phyloP scores from a whole-genome alignment of 2,329 filamentous ascomycete genomes.

The Pseudogymnoascus sp. region DNA sequence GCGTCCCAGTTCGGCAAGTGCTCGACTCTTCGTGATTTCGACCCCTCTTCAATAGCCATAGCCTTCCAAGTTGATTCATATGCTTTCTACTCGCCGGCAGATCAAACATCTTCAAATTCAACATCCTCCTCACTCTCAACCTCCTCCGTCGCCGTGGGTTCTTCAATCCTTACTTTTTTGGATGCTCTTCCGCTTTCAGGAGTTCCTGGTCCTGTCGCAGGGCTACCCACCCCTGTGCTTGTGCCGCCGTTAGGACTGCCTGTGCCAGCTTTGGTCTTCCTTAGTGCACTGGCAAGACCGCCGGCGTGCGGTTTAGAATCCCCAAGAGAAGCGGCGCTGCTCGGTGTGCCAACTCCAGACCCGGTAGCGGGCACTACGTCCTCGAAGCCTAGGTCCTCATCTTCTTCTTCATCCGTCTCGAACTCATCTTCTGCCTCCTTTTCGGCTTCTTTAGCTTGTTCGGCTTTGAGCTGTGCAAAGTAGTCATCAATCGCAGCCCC shows the following conservation, averaged over 20 bases:
- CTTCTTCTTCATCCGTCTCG: conserved; percentile 39
- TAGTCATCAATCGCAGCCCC: conserved; percentile 55
- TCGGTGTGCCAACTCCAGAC: conserved; percentile 22
- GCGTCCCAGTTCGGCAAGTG: background rate
- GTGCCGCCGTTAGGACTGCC: conserved; percentile 24
- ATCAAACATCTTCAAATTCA: conserved; percentile 49
- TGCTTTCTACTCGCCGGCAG: background rate
- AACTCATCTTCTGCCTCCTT: conserved; percentile 44
- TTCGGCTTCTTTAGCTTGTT: conserved; percentile 43
- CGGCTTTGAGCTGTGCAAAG: conserved; percentile 56
- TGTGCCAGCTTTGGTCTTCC: conserved; percentile 22
- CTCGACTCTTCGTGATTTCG: background rate
- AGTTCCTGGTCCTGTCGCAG: conserved; percentile 28
- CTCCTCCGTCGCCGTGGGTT: conserved; percentile 30
- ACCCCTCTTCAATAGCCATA: background rate
- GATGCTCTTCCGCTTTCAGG: conserved; percentile 39
- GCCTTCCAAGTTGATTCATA: background rate
- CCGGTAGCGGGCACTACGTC: conserved; percentile 32
- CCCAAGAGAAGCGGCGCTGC: conserved; percentile 17
- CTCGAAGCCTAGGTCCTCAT: conserved; percentile 38
- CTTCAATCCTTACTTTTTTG: conserved; percentile 55
- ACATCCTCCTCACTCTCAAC: conserved; percentile 45
- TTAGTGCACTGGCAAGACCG: conserved; percentile 24
- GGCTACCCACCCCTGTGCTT: conserved; percentile 27
- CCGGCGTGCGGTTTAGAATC: background rate